Evolutionary conservation across 805 yeast species (phyloP).

Genomic region (Lachancea sp.): DNA sequence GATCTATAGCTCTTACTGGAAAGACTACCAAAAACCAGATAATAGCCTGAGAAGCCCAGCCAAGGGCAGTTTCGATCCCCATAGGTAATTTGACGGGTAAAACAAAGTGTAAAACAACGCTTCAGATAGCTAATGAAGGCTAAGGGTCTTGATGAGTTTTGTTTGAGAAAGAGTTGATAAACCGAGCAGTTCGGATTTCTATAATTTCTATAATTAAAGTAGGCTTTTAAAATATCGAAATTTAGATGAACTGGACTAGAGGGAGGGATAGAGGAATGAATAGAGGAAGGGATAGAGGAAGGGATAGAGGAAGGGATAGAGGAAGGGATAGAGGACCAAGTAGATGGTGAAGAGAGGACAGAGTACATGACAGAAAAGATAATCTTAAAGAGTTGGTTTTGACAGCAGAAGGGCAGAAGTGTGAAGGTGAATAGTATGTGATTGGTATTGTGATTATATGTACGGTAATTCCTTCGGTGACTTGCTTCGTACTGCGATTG

Average conservation of each 20-base stretch:
- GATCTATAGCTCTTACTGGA: constrained; percentile 26
- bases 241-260: too few relatives aligned
- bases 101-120: background rate
- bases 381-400: too few relatives aligned
- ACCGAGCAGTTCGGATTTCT: background rate
- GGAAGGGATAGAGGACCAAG: background rate
- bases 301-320: background rate
- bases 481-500: too few relatives aligned
- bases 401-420: too few relatives aligned
- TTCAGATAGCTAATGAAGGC: background rate
- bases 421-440: too few relatives aligned
- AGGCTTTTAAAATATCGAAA: background rate
- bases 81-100: background rate
- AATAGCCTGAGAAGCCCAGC: background rate
- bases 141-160: too few relatives aligned
- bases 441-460: too few relatives aligned
- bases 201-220: background rate
- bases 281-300: background rate
- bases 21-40: background rate
- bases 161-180: too few relatives aligned
- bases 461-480: too few relatives aligned
- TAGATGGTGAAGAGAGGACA: background rate
- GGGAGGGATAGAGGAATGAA: background rate
- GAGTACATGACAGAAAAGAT: too few relatives aligned
- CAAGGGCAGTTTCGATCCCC: background rate